Percentiles rank a stretch among this genome's conserved stretches.
Conservation (phyloP, 1,284 basidiomycete genomes). For the Cryptococcus sp. region DNA sequence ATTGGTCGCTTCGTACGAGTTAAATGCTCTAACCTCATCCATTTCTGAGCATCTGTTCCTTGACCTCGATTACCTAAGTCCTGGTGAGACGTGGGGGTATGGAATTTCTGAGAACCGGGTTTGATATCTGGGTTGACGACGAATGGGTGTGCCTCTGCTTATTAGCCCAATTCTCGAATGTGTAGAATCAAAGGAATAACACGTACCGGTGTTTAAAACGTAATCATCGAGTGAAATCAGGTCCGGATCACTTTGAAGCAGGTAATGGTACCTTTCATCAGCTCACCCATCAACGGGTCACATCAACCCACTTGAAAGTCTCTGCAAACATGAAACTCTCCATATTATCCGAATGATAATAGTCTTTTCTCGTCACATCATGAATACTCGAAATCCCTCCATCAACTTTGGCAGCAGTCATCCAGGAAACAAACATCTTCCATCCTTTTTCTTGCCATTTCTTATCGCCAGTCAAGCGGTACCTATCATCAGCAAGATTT, state of each 20-base stretch:
- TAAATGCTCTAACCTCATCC: conserved; percentile 23
- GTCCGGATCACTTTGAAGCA: conserved; percentile 53
- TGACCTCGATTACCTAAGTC: conserved; percentile 36
- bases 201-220: conserved; percentile 16
- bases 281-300: not conserved
- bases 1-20: conserved; percentile 2
- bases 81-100: conserved; percentile 15
- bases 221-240: conserved; percentile 56
- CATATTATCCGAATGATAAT: conserved; percentile 47
- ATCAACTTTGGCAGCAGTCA: conserved; percentile 44
- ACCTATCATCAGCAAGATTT: conserved; percentile 45
- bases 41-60: conserved; percentile 47
- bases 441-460: conserved; percentile 57
- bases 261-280: conserved; percentile 45
- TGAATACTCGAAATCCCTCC: conserved; percentile 48
- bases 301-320: conserved; percentile 50
- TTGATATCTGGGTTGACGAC: conserved; percentile 30
- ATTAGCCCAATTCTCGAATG: not conserved
- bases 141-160: conserved; percentile 47
- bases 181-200: not conserved
- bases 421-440: conserved; percentile 58
- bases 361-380: conserved; percentile 47
- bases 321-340: conserved; percentile 57
- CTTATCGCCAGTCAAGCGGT: conserved; percentile 54
- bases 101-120: conserved; percentile 8